Evolutionary conservation across 208 protist genomes (phyloP).

Genomic region (Tetramitus jugosus): DNA sequence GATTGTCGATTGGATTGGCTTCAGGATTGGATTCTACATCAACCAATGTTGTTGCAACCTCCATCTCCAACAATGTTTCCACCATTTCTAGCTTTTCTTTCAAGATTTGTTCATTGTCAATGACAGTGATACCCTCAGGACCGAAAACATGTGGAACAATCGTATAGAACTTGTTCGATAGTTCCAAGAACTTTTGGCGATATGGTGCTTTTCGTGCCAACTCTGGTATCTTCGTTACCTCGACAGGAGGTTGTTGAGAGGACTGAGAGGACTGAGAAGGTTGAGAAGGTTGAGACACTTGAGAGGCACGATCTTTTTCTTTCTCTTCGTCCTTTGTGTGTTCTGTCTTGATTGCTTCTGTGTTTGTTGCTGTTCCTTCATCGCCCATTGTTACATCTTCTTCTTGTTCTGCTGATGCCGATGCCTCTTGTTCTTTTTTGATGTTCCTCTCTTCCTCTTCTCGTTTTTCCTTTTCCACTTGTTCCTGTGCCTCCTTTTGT

Average conservation of each 20-base stretch:
- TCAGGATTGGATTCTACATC: not conserved
- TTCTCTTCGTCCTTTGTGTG: not conserved
- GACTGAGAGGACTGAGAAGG: too few species aligned
- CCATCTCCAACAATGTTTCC: slow-evolving; percentile 60
- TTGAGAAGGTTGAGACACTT: too few species aligned
- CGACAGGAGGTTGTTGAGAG: too few species aligned
- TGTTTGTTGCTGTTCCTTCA: not conserved
- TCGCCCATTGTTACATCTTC: too few species aligned
- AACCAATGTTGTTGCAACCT: slow-evolving; percentile 45
- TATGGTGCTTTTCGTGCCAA: not conserved
- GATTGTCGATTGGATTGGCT: not conserved
- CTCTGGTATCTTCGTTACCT: too few species aligned
- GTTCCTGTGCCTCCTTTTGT: not conserved
- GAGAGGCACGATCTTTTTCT: too few species aligned
- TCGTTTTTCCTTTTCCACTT: too few species aligned
- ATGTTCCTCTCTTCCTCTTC: too few species aligned
- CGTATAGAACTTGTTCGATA: slow-evolving; percentile 10
- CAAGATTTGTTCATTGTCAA: not conserved
- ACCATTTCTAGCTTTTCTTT: slow-evolving; percentile 60
- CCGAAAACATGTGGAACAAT: not conserved
- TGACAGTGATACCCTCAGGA: not conserved
- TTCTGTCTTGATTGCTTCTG: too few species aligned
- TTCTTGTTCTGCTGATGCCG: too few species aligned
- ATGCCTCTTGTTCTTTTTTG: too few species aligned
- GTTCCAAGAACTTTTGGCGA: not conserved